Evolutionary conservation across 805 yeast species (phyloP).

Genomic region (Candida ipomoeae): DNA sequence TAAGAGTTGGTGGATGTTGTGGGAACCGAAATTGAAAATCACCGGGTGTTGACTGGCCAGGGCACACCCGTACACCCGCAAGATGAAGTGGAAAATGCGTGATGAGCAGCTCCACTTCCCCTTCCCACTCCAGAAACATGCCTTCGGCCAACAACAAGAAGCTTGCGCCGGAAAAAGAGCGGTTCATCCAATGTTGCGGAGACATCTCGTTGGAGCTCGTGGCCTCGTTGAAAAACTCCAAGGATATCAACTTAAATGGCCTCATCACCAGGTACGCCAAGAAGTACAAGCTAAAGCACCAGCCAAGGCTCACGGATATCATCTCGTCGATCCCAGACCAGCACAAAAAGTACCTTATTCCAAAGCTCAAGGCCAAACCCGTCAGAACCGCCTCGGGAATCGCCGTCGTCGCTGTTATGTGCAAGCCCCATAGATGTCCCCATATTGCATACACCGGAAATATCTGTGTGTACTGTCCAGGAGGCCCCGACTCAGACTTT

Average conservation of each 20-base stretch:
- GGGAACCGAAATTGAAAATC: not conserved
- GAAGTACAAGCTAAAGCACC: slow-evolving; percentile 85
- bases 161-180: slow-evolving; percentile 85
- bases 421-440: slow-evolving; percentile 98
- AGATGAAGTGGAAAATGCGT: not conserved
- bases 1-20: not conserved
- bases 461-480: slow-evolving; percentile 97
- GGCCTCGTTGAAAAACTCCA: slow-evolving; percentile 64
- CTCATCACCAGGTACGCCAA: slow-evolving; percentile 80
- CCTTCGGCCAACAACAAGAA: slow-evolving; percentile 41
- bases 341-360: slow-evolving; percentile 83
- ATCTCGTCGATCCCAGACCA: slow-evolving; percentile 95
- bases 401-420: slow-evolving; percentile 99
- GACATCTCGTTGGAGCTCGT: slow-evolving; percentile 87
- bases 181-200: slow-evolving; percentile 88
- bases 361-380: slow-evolving; percentile 96
- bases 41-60: not conserved
- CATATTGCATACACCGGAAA: slow-evolving; percentile 98
- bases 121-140: slow-evolving; percentile 17
- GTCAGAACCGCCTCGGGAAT: slow-evolving; percentile 98
- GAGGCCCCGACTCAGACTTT: slow-evolving; percentile 98
- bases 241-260: slow-evolving; percentile 86
- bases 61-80: slow-evolving; percentile 5
- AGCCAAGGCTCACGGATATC: slow-evolving; percentile 92
- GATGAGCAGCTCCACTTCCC: slow-evolving; percentile 1